Evolutionary conservation across 164 flowering plant genomes (phyloP).

Genomic region (Aristolochia californica): DNA sequence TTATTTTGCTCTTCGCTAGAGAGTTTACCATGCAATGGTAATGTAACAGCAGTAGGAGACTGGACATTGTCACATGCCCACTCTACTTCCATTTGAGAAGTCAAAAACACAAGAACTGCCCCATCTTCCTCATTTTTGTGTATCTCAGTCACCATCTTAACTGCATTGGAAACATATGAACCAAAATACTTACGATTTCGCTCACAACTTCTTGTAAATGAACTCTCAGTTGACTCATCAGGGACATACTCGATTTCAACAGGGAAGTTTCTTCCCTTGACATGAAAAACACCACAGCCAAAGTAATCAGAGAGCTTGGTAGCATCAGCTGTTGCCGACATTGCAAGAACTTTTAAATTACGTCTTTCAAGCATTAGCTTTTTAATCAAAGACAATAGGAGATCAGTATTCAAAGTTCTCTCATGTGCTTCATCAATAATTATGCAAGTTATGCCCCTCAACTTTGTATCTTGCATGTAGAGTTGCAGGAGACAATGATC

Average conservation of each 20-base stretch:
- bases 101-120: constrained; percentile 79
- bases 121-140: constrained; percentile 65
- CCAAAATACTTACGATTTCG: constrained; percentile 12
- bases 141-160: constrained; percentile 48
- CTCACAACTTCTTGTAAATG: constrained; percentile 4
- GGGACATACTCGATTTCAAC: constrained; percentile 69
- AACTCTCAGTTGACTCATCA: constrained; percentile 15
- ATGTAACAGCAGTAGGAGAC: constrained; percentile 38
- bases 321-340: constrained; percentile 98
- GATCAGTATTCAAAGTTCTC: constrained; percentile 92
- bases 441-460: constrained; percentile 60
- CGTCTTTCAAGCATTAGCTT: constrained; percentile 41
- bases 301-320: constrained; percentile 61
- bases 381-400: constrained; percentile 69
- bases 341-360: constrained; percentile 69
- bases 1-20: constrained; percentile 64
- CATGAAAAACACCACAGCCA: constrained; percentile 52
- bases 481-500: constrained; percentile 86
- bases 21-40: constrained; percentile 88
- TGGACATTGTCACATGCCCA: constrained; percentile 83
- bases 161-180: constrained; percentile 56
- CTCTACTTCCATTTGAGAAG: constrained; percentile 86
- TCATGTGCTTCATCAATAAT: constrained; percentile 98
- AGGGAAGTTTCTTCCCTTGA: constrained; percentile 73
- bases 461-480: constrained; percentile 54